Base-by-base conservation (phyloP, 345 rosid genomes). In the Citropsis articulata region DNA sequence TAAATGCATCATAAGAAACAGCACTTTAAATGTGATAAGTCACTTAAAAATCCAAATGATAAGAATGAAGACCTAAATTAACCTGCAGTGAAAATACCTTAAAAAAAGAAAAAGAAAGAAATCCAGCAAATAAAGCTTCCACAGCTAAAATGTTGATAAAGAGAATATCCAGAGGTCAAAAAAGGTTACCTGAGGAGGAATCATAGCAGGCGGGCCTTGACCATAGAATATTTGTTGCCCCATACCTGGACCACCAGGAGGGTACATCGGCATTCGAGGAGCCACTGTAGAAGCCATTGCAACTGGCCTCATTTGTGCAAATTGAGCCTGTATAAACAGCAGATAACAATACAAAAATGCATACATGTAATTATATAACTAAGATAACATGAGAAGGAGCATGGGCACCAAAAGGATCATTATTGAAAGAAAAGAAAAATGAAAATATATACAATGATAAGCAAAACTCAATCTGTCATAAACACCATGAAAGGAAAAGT, bases 201-300 rank as follows among this genome's bases (percentile, higher is more conserved):
- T 89, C 71, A 95, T 89, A 72, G 91, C 81, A 76, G 98, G 96
- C 7, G 98, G 97, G 33, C 81, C 89, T 84, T 93, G 98, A 80
- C 93, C 98, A 86, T 93, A 95, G 78, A 94, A 90, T 63, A 95
- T 79, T 74, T 89, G 97, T 61, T 90, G 97, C 74, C 99, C 97
- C 53, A 91, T 79, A 19, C 96, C 94, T 0, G 97, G 91, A 72
- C 88, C 93, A 45, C 91, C 93, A 50, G 93, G 91, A 42, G 97
- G 92, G 79, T 91, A 95, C 76, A 95, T 88, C 24, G 91, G 92
- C 97, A 92, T 86, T 35, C 93, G 96, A 79, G 97, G 94, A 65
- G 89, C 94, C 56, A 89, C 91, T 22, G 92, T 60, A 71, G 94
- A 93, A 68, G 92, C 86, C 92, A 95, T 89, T 75, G 90, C 85